These are phyloP conservation scores for Alternaria novae-zelandiae DNA, from an alignment of 2,329 filamentous ascomycete genomes.

Conservation along the genomic window DNA sequence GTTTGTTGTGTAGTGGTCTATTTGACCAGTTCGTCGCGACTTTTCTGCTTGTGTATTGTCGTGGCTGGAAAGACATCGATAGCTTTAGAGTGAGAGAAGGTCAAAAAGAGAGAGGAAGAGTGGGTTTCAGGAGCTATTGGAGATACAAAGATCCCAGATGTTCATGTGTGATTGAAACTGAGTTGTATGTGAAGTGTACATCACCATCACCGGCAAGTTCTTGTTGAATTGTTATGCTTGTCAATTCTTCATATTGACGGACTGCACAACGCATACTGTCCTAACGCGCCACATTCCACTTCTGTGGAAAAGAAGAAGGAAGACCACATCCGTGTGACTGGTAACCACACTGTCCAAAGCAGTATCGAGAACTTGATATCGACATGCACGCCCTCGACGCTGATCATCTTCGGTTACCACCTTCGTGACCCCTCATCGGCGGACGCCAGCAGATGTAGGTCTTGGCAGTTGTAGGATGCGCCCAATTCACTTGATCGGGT, in stretches of 20 bases:
- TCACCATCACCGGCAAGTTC: background rate
- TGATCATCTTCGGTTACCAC: background rate
- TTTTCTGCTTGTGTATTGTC: background rate
- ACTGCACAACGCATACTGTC: background rate
- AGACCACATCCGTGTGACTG: background rate
- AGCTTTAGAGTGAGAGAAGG: background rate
- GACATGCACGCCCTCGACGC: background rate
- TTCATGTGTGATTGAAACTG: background rate
- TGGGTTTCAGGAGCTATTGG: too few relatives aligned
- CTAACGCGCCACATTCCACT: background rate
- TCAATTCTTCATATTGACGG: background rate
- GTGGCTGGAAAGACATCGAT: background rate
- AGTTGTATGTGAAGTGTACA: background rate
- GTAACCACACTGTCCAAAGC: background rate
- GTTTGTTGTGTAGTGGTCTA: background rate
- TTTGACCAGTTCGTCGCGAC: background rate
- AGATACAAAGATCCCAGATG: background rate
- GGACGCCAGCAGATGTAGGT: background rate
- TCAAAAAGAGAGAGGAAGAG: background rate
- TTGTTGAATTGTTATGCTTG: background rate
- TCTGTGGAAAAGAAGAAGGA: background rate
- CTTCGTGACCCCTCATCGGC: too few relatives aligned
- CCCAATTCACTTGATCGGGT: too few relatives aligned
- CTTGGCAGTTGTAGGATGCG: background rate
- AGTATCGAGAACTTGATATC: background rate